Base-by-base conservation (phyloP, 176 grass and related monocot species). In the Metroxylon sagu region DNA sequence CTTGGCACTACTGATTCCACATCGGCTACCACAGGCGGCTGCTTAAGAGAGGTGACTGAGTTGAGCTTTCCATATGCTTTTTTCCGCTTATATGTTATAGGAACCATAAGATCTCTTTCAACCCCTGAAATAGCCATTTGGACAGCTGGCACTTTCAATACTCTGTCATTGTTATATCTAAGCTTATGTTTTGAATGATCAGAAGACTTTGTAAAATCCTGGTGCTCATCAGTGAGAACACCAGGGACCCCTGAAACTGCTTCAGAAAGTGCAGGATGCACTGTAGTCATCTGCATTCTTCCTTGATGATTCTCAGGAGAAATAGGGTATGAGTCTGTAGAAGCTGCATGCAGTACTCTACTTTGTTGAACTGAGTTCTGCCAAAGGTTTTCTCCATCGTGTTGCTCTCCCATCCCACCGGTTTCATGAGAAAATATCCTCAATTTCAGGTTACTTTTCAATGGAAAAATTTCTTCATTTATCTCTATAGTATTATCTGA, bases 31-130 rank as follows among this genome's bases (percentile, higher is more conserved):
- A 72, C 54, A 21, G 63, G 59, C 31, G 68, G 54, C 29, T 70
- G 48, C 69, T 66, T 52, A 6, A 62, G 25, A 70, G 69, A 39
- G 66, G 73, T 74, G 28, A 60, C 56, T 31, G 76, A 48, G 49
- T 82, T 67, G 27, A 76, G 71, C 60, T 62, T 85, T 78, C 71
- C 85, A 17, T 80, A 75, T 16, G 57, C 23, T 60, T 97, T 97
- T 67, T 77, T 97, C 72, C 87, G 82, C 67, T 68, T 61, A 48
- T 91, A 97, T 51, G 84, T 97, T 70, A 78, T 72, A 48, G 84
- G 78, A 35, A 91, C 82, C n/a, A 65, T 76, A 29, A 54, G 52
- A 17, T 59, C 61, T 64, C 78, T 57, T 60, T 75, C 56, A 66
- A 64, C 78, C 19, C 62, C n/a, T 12, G 71, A 50, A 57, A 69